phyloP scores from a whole-genome alignment of 768 basidiomycete genomes.

The Coprinopsis marcescibilis region DNA sequence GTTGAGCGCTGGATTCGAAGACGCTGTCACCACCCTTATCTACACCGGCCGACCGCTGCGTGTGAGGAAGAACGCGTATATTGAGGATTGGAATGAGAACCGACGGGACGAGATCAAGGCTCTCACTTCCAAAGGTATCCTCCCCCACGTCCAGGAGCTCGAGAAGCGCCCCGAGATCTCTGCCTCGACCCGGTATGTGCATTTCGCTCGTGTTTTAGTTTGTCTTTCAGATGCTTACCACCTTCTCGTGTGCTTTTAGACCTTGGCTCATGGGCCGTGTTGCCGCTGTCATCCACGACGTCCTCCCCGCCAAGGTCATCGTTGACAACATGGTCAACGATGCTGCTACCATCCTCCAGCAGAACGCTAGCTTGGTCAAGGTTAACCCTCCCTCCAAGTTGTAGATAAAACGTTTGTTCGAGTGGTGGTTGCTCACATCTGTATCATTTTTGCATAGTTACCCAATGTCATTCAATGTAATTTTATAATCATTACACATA shows the following conservation, averaged over 20 bases:
- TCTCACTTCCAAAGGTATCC: constrained; percentile 75
- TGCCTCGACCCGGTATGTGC: constrained; percentile 39
- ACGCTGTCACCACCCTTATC: constrained; percentile 80
- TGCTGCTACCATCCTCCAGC: constrained; percentile 30
- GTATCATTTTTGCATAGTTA: too few species aligned
- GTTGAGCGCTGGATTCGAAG: constrained; percentile 66
- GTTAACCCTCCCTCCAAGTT: constrained; percentile 43
- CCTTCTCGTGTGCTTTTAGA: too few species aligned
- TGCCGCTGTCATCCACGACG: constrained; percentile 63
- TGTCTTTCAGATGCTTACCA: too few species aligned
- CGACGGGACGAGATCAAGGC: constrained; percentile 76
- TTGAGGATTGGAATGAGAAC: constrained; percentile 78
- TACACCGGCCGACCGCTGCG: constrained; percentile 87
- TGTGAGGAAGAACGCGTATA: constrained; percentile 78
- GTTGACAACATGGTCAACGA: constrained; percentile 67
- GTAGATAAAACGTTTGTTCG: constrained; percentile 18
- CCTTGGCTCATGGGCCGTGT: constrained; percentile 86
- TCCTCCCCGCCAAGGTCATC: constrained; percentile 79
- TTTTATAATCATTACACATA: too few species aligned
- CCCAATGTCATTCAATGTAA: neutral
- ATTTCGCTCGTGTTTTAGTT: neutral
- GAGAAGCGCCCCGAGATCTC: constrained; percentile 80
- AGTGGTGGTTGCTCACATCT: too few species aligned
- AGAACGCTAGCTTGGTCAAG: constrained; percentile 31
- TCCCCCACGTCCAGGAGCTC: constrained; percentile 69